Evolutionary conservation across 2,329 filamentous ascomycete genomes (phyloP).

Genomic region (Tolypocladium cylindrosporum): DNA sequence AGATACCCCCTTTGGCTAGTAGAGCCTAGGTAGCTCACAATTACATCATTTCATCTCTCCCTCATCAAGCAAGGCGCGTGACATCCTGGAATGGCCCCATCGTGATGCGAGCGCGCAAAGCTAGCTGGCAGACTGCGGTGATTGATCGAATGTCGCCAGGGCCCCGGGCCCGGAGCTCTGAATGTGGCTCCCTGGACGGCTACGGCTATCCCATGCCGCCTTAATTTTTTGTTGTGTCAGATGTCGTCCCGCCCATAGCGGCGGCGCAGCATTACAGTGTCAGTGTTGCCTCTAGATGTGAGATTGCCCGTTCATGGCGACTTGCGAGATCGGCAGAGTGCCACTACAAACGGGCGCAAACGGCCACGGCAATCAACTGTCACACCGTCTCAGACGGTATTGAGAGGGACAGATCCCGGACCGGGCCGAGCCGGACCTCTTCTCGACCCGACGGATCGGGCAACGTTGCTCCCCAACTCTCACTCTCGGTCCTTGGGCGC

Average conservation of each 20-base stretch:
- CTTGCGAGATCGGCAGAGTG: background rate
- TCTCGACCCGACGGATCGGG: background rate
- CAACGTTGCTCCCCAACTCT: background rate
- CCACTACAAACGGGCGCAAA: background rate
- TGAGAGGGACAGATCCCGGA: accelerated
- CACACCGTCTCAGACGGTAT: background rate
- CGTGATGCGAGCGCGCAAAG: background rate
- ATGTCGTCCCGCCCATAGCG: background rate
- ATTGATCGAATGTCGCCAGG: background rate
- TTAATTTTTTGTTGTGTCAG: background rate
- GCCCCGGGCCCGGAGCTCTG: background rate
- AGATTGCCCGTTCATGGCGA: background rate
- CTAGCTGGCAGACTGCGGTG: background rate
- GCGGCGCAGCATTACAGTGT: background rate
- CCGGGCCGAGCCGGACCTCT: background rate
- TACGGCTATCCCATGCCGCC: background rate
- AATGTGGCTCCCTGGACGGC: background rate
- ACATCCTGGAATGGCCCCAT: background rate
- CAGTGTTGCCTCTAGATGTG: background rate
- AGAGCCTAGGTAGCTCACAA: background rate
- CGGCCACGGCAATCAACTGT: background rate
- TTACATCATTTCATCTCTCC: background rate
- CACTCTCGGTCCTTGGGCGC: background rate
- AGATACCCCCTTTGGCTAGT: conserved; percentile 2
- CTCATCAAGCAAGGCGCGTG: background rate